These are phyloP conservation scores for Umbilicus rupestris DNA, from an alignment of 164 flowering plant species.

Conservation along the genomic window DNA sequence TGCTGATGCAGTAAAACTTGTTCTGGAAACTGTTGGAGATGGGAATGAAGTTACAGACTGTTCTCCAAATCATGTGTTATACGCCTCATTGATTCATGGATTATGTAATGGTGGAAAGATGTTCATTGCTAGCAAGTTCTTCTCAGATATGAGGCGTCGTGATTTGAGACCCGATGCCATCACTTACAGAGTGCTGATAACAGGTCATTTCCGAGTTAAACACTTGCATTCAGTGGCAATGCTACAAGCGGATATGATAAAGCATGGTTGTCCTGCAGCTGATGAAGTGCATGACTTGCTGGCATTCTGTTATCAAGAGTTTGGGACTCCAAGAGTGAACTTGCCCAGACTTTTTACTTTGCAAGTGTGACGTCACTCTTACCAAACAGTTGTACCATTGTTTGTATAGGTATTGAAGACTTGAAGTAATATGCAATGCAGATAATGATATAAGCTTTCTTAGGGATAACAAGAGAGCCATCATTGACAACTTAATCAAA, in stretches of 20 bases:
- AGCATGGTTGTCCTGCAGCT: conserved; percentile 43
- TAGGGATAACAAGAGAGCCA: not conserved
- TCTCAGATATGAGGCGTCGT: conserved; percentile 20
- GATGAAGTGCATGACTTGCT: conserved; percentile 15
- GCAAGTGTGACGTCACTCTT: conserved; percentile 3
- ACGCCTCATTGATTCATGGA: conserved; percentile 24
- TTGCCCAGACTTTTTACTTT: too few relatives aligned
- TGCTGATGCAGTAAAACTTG: conserved; percentile 37
- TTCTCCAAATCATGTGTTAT: conserved; percentile 25
- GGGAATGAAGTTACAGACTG: conserved; percentile 12
- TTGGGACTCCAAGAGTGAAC: conserved; percentile 9
- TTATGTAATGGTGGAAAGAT: conserved; percentile 47
- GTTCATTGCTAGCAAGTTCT: conserved; percentile 48
- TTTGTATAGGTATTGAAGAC: not conserved
- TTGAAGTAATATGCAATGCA: not conserved
- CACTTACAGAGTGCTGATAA: conserved; percentile 23
- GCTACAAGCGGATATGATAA: conserved; percentile 32
- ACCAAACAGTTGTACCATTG: not conserved
- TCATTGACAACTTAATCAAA: not conserved
- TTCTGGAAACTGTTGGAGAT: conserved; percentile 15
- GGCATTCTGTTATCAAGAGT: too few relatives aligned
- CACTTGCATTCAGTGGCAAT: conserved; percentile 22
- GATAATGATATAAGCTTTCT: not conserved
- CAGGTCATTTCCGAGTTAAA: conserved; percentile 28
- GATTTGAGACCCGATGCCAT: conserved; percentile 38